Base-by-base conservation (phyloP, 2,329 filamentous ascomycete genomes). In the Trichophyton rubrum region DNA sequence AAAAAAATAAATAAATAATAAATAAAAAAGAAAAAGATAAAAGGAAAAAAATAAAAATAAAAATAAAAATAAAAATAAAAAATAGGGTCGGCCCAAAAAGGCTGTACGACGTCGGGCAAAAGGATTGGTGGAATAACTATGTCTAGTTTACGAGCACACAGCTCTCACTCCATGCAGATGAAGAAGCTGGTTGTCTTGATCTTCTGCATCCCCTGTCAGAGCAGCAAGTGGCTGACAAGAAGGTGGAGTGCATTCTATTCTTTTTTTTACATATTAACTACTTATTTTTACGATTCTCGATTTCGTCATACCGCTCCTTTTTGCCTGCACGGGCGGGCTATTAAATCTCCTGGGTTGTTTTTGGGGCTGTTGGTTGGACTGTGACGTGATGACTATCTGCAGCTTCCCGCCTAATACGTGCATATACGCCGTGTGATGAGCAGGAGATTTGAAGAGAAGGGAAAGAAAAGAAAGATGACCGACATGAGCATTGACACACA, bases 251-350 rank as follows among this genome's bases (percentile, higher is more conserved):
- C n/a, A 35, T 35, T 35, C 33, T 8, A 35, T 35, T 35, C 33
- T 35, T 35, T 35, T 35, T 30, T 47, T 47, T 47, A 47, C 17
- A 27, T 27, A 27, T 27, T 27, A 27, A 27, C 24, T 4, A 4
- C 24, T 27, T 27, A 27, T 5, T 22, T 47, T 47, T 43, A 17
- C 45, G 2, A 5, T 33, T 55, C n/a, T 55, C 35, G 35, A 57
- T 57, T 57, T 57, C 55, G 55, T 57, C 55, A 57, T 57, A 57
- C 55, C 55, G 55, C 55, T 33, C 41, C 55, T 40, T 35, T 57
- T 43, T 17, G 30, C 22, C 35, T 57, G 55, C 49, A 55, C 49
- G 49, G 47, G 49, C 49, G 49, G 49, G 49, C 11, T 55, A 55
- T 33, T 27, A 55, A 17, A 27, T 27, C 40, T 40, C 38, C 30